These are phyloP conservation scores for Fusarium neocosmosporiellum DNA, from an alignment of 2,329 filamentous ascomycete genomes.

Conservation along the genomic window DNA sequence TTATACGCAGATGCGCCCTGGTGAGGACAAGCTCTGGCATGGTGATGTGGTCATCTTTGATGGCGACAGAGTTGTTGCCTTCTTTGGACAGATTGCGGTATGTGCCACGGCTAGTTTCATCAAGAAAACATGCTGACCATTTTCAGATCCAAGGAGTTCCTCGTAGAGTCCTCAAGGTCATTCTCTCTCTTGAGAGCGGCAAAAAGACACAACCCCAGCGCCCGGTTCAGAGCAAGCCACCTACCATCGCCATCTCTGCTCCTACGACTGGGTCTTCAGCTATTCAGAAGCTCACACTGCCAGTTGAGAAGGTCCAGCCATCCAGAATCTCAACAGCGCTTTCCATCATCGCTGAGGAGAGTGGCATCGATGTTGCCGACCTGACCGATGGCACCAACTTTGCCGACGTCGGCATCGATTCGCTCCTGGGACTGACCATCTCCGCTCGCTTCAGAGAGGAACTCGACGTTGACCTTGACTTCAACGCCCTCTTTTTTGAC, in stretches of 20 bases:
- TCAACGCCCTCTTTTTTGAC: conserved; percentile 63
- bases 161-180: conserved; percentile 33
- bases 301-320: background rate
- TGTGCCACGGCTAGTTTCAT: too few species aligned
- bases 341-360: conserved; percentile 33
- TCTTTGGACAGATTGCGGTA: conserved; percentile 48
- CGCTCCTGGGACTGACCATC: conserved; percentile 70
- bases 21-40: conserved; percentile 30
- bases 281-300: background rate
- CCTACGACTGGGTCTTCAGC: accelerated
- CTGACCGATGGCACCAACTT: conserved; percentile 67
- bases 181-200: conserved; percentile 27
- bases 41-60: conserved; percentile 68
- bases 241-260: background rate
- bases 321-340: conserved; percentile 17
- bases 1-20: conserved; percentile 32
- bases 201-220: conserved; percentile 29
- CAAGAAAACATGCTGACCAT: background rate
- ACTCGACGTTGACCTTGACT: conserved; percentile 64
- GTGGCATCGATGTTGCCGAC: conserved; percentile 49
- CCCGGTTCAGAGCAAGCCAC: background rate
- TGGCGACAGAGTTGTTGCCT: conserved; percentile 59
- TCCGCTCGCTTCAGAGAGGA: conserved; percentile 68
- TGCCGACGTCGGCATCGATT: conserved; percentile 69
- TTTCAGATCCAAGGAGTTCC: conserved; percentile 31